phyloP scores from a whole-genome alignment of 2,329 filamentous ascomycete genomes.

The Chrysosporium queenslandicum region DNA sequence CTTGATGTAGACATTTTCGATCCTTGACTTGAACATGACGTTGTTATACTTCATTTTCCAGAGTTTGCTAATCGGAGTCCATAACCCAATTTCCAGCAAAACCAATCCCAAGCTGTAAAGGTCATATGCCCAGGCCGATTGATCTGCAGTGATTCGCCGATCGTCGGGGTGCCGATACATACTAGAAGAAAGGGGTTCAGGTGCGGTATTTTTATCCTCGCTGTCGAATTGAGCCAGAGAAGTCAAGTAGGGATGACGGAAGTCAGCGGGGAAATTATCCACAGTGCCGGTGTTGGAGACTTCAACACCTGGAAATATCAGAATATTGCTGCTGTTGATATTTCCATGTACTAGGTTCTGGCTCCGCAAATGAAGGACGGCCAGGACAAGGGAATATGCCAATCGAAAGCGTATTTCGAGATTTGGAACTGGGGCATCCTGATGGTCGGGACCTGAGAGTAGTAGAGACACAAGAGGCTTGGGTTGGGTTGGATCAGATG shows the following conservation, averaged over 20 bases:
- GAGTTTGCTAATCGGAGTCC: constrained; percentile 51
- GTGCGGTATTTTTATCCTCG: constrained; percentile 39
- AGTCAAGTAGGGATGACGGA: constrained; percentile 48
- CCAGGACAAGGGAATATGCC: constrained; percentile 49
- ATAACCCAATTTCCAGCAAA: constrained; percentile 54
- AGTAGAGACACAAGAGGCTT: constrained; percentile 36
- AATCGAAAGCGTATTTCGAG: constrained; percentile 54
- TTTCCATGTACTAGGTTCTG: constrained; percentile 51
- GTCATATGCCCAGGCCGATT: constrained; percentile 40
- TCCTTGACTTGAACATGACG: constrained; percentile 51
- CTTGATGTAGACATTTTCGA: constrained; percentile 54
- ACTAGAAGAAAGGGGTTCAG: constrained; percentile 41
- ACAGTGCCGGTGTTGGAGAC: constrained; percentile 23
- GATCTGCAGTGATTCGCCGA: constrained; percentile 31
- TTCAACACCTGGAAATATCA: constrained; percentile 44
- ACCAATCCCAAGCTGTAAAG: constrained; percentile 54
- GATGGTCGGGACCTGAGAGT: constrained; percentile 34
- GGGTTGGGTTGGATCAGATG: constrained; percentile 31
- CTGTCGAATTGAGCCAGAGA: constrained; percentile 49
- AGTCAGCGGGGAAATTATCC: constrained; percentile 25
- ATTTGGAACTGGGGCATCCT: constrained; percentile 39
- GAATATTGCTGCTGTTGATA: constrained; percentile 55
- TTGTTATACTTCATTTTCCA: constrained; percentile 57
- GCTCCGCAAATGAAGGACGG: constrained; percentile 48
- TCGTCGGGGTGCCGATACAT: constrained; percentile 53